These are phyloP conservation scores for Monilinia fructicola DNA, from an alignment of 2,329 filamentous ascomycete species.

Conservation along the genomic window DNA sequence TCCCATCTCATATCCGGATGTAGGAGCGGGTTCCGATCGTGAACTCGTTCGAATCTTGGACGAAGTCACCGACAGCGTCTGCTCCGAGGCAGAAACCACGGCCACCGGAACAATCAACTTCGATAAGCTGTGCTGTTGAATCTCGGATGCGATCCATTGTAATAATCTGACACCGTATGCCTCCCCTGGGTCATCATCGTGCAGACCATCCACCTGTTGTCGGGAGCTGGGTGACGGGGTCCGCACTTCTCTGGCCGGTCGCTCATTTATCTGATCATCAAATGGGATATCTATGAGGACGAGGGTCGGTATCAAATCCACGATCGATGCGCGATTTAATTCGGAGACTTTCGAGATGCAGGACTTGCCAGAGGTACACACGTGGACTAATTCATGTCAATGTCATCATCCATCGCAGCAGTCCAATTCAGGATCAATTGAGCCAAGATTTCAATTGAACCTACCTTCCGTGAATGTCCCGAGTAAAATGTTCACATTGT, in stretches of 20 bases:
- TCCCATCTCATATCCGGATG: constrained; percentile 12
- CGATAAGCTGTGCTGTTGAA: constrained; percentile 50
- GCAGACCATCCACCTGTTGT: constrained; percentile 45
- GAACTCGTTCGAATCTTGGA: constrained; percentile 30
- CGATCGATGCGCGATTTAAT: constrained; percentile 47
- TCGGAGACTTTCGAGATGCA: constrained; percentile 54
- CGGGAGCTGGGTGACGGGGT: constrained; percentile 40
- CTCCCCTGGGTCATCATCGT: constrained; percentile 43
- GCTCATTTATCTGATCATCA: constrained; percentile 42
- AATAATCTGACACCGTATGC: constrained; percentile 50
- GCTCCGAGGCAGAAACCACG: constrained; percentile 41
- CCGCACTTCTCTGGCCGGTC: constrained; percentile 39
- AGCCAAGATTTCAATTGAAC: constrained; percentile 21
- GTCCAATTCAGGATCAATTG: constrained; percentile 19
- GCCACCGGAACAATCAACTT: constrained; percentile 52
- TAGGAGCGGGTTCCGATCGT: constrained; percentile 27
- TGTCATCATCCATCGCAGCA: constrained; percentile 12
- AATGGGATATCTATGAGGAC: constrained; percentile 54
- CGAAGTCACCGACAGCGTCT: constrained; percentile 26
- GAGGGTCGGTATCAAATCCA: constrained; percentile 53
- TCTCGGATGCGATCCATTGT: constrained; percentile 49
- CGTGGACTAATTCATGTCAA: constrained; percentile 47
- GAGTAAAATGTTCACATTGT: constrained; percentile 51
- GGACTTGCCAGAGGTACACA: constrained; percentile 52
- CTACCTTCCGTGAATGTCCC: constrained; percentile 52